These are phyloP conservation scores for Aureobasidium sp. DNA, from an alignment of 2,329 filamentous ascomycete genomes.

Conservation along the genomic window DNA sequence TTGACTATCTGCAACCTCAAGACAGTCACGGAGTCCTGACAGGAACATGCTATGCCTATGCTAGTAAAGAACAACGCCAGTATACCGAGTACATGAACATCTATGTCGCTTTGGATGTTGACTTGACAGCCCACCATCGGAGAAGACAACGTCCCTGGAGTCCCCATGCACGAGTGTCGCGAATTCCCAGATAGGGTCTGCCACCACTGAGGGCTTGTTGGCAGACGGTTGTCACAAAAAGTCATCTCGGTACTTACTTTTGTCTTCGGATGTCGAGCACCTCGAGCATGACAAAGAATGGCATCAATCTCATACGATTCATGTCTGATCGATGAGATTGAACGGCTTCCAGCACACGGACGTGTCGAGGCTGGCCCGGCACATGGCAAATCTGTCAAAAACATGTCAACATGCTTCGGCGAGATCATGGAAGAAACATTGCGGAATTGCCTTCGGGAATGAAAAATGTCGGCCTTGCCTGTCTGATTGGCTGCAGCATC, in stretches of 20 bases:
- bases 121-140: too few relatives aligned
- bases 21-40: too few relatives aligned
- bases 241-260: not conserved
- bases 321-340: not conserved
- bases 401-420: slow-evolving; percentile 4
- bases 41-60: too few relatives aligned
- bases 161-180: too few relatives aligned
- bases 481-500: not conserved
- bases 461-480: not conserved
- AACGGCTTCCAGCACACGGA: not conserved
- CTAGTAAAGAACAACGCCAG: too few relatives aligned
- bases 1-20: too few relatives aligned
- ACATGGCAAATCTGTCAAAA: slow-evolving; percentile 3
- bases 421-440: slow-evolving; percentile 2
- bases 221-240: not conserved
- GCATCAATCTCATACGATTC: not conserved
- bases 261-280: not conserved
- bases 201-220: not conserved
- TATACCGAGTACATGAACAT: too few relatives aligned
- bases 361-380: not conserved
- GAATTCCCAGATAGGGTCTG: not conserved
- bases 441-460: slow-evolving; percentile 5
- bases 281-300: not conserved
- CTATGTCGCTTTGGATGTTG: too few relatives aligned
- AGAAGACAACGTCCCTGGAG: too few relatives aligned